Conservation (phyloP, 1,284 basidiomycete genomes). For the Pascua sp. region DNA sequence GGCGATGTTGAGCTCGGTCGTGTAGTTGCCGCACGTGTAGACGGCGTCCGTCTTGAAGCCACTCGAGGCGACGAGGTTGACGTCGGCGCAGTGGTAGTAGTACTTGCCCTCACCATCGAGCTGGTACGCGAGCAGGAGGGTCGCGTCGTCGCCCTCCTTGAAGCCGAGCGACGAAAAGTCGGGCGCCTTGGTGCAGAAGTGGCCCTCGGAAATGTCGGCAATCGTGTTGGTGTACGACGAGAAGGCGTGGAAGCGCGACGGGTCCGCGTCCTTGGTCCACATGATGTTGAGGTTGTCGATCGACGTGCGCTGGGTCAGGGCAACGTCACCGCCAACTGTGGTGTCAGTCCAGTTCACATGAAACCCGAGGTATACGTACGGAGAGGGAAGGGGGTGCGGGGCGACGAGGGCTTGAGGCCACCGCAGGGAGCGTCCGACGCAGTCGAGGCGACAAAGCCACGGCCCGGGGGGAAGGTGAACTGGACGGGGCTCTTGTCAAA, state of each 20-base stretch:
- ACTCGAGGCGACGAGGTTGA: conserved; percentile 25
- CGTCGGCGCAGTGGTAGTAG: conserved; percentile 34
- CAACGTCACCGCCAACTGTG: conserved; percentile 21
- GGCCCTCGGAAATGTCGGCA: conserved; percentile 21
- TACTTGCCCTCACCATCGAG: conserved; percentile 14
- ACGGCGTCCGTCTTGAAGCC: not conserved
- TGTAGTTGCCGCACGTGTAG: conserved; percentile 11
- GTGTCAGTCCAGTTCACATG: no score
- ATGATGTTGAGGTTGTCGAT: conserved; percentile 24
- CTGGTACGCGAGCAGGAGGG: conserved; percentile 32
- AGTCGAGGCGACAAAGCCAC: no score
- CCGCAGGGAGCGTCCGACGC: no score
- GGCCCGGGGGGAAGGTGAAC: no score
- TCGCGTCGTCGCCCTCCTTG: conserved; percentile 28
- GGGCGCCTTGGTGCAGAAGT: conserved; percentile 31
- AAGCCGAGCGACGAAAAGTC: conserved; percentile 32
- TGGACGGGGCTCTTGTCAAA: no score
- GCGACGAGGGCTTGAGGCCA: not conserved
- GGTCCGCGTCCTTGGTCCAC: conserved; percentile 24
- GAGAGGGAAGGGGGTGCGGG: conserved; percentile 16
- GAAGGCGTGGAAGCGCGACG: conserved; percentile 28
- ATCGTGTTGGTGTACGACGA: conserved; percentile 23
- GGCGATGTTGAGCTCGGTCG: not conserved
- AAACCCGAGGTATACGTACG: no score
- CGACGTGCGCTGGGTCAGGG: conserved; percentile 17